Percentiles rank a stretch among this genome's conserved stretches.
Evolutionary conservation across 495 filamentous ascomycete genomes (phyloP).

Genomic region (Apiosordaria backusii): DNA sequence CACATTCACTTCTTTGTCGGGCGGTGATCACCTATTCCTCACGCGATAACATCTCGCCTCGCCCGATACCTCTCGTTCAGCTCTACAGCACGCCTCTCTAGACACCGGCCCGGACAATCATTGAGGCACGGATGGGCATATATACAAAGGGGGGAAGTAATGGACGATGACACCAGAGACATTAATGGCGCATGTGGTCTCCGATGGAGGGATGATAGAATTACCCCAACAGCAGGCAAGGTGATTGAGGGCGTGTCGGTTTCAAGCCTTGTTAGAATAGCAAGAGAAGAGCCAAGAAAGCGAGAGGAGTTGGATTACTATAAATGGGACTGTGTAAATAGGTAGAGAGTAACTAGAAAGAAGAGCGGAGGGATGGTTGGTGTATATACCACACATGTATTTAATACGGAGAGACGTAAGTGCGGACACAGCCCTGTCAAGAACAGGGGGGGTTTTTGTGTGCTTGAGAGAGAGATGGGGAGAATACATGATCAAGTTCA

Average conservation of each 20-base stretch:
- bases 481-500: constrained; percentile 1
- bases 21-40: neutral
- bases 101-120: neutral
- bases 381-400: constrained; percentile 1
- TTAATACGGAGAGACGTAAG: neutral
- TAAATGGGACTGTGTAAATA: neutral
- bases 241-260: neutral
- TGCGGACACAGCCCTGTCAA: neutral
- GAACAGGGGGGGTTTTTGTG: neutral
- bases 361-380: neutral
- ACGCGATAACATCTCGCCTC: neutral
- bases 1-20: neutral
- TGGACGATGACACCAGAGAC: neutral
- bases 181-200: neutral
- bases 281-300: neutral
- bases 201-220: neutral
- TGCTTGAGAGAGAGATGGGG: neutral
- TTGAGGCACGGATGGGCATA: neutral
- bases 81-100: neutral
- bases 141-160: neutral
- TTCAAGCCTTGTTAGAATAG: neutral
- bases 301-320: neutral
- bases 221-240: no score
- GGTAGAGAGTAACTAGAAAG: neutral
- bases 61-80: neutral